Percentiles rank a stretch among this genome's conserved stretches.
Conservation (phyloP, 169 alveolate species). For the Theileria sp. region DNA sequence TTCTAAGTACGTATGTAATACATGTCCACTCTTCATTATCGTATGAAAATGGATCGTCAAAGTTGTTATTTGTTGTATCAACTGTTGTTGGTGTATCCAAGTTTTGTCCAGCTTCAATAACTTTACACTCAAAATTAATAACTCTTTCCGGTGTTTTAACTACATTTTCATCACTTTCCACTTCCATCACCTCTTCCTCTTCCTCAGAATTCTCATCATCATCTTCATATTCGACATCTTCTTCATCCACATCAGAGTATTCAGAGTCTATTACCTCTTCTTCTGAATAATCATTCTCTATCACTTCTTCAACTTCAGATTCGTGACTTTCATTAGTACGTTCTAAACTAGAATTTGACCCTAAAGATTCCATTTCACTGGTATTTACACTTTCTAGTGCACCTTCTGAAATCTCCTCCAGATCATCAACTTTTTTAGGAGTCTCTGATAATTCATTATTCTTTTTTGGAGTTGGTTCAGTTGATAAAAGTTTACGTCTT, state of each 20-base stretch:
- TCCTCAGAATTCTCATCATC: background rate
- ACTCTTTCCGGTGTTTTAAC: background rate
- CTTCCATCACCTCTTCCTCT: background rate
- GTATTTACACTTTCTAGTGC: background rate
- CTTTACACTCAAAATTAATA: background rate
- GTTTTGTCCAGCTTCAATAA: background rate
- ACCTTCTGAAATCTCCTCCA: background rate
- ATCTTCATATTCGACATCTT: too few relatives aligned
- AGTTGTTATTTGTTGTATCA: conserved; percentile 4
- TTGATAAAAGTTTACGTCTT: background rate
- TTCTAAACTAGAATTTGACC: background rate
- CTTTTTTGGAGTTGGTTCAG: background rate
- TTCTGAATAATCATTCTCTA: background rate
- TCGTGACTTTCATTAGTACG: background rate
- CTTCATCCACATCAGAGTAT: background rate
- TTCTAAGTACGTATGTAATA: conserved; percentile 33
- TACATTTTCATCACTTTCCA: background rate
- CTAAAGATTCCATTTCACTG: background rate
- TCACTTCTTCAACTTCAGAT: background rate
- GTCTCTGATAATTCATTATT: background rate
- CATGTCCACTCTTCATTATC: conserved; percentile 58
- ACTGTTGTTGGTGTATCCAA: background rate
- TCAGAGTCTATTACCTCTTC: background rate
- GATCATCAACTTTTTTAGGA: background rate
- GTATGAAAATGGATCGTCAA: background rate